These are phyloP conservation scores for Gastrodia elata DNA, from an alignment of 106 monocot genomes.

Conservation along the genomic window DNA sequence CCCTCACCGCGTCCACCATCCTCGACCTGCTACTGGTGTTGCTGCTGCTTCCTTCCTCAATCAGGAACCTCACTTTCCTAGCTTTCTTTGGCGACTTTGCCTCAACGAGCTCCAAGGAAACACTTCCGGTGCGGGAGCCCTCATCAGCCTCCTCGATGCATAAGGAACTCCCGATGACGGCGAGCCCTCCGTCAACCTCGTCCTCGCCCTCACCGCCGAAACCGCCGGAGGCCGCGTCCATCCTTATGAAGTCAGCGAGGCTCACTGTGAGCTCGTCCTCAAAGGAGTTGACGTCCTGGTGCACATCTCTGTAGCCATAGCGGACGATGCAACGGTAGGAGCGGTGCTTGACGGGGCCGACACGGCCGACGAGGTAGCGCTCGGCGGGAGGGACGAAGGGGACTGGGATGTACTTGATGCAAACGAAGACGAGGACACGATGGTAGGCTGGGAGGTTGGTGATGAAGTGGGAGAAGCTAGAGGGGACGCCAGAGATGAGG, in stretches of 20 bases:
- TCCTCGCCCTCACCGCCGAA: background rate
- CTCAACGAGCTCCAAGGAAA: constrained; percentile 16
- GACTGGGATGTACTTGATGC: constrained; percentile 51
- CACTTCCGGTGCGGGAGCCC: constrained; percentile 2
- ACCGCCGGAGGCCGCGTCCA: constrained; percentile 12
- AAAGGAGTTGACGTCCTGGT: constrained; percentile 67
- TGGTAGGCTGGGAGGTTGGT: constrained; percentile 67
- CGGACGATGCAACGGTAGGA: constrained; percentile 73
- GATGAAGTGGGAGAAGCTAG: constrained; percentile 62
- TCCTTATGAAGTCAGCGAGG: constrained; percentile 38
- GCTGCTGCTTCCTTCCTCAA: constrained; percentile 14
- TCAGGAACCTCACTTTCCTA: constrained; percentile 37
- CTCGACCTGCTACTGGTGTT: too few species aligned
- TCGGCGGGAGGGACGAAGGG: constrained; percentile 45
- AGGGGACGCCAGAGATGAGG: constrained; percentile 46
- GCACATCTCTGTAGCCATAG: constrained; percentile 66
- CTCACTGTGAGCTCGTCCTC: constrained; percentile 46
- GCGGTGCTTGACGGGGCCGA: constrained; percentile 36
- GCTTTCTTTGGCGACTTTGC: background rate
- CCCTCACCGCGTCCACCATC: constrained; percentile 7
- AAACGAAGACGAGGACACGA: constrained; percentile 44
- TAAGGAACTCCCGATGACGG: constrained; percentile 25
- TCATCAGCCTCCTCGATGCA: constrained; percentile 8
- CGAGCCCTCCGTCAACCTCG: too few species aligned
- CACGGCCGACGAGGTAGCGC: constrained; percentile 47